Evolutionary conservation across 1,284 basidiomycete genomes (phyloP), one percentile per base, ranked within the genome.

Genomic region (Marasmius oreades): DNA sequence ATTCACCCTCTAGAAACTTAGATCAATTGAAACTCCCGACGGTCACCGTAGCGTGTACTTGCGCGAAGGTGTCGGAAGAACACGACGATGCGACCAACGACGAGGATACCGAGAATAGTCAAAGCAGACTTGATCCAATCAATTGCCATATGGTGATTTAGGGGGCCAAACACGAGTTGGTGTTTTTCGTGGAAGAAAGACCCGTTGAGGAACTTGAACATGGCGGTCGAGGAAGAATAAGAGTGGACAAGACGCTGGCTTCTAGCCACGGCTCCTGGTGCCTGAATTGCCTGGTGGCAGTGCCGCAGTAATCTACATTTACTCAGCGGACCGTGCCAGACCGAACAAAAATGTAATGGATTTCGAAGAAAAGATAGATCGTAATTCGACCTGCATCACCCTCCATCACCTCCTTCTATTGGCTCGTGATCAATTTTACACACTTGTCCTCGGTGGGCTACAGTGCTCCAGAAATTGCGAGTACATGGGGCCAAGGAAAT

Each of bases 1-100:
- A 22, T 62, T 56, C 1, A 66, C 60, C 16, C 42, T n/a, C 61
- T 63, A 22, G 18, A 31, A 43, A 46, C 23, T n/a, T 4, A 33
- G 22, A 16, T 12, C 11, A 31, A 18, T 37, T 34, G 16, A 48
- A 44, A 31, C 26, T 23, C 11, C 2, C 22, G 10, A 28, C 23
- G 8, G 12, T 33, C 12, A 28, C 26, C 36, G 39, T 11, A n/a
- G 39, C 26, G 12, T 31, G 12, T n/a, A 46, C 55, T 33, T 51
- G 55, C 57, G n/a, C 43, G 51, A 26, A 56, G 51, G 12, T 45
- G 33, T 24, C 28, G 31, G 10, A 51, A 10, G 52, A 53, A 50
- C 2, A 31, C 22, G 45, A 53, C 42, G 16, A 59, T 39, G 23
- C 58, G 46, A 39, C 31, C 42, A 11, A 53, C 39, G 20, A 56